Evolutionary conservation across 1,139 yeast genomes (phyloP), one percentile per base, ranked within the genome.

Genomic region (Geotrichum carabidarum): DNA sequence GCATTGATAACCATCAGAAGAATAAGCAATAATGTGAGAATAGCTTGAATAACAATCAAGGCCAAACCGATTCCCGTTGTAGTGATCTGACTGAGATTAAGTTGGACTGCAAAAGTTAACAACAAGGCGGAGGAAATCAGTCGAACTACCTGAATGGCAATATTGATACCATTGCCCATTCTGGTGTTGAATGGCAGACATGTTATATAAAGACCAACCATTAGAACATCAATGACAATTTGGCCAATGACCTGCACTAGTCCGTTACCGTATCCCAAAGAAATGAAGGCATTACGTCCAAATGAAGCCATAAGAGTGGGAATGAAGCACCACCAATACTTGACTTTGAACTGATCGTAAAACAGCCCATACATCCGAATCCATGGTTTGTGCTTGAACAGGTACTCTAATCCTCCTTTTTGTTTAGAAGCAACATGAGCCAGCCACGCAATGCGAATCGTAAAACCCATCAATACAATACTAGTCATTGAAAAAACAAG

Each of bases 321-420:
- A 14, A 69, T 61, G 53, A 69, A 69, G 44, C 65, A 64, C 72
- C 72, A 69, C 72, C 72, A 69, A 54, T 60, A 67, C 49, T 59
- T 54, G 41, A 65, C 58, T 54, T 62, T 61, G 57, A 63, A 69
- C 57, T 67, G 69, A 54, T 69, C 71, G 51, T 69, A 69, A 48
- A 69, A 64, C 4, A 69, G 62, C 6, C 72, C 72, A 48, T 68
- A 68, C 49, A 62, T 61, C 7, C 62, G 58, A 40, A 64, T 59
- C 67, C 69, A 68, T 5, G 70, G 71, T 53, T 68, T 63, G 61
- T 69, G 67, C 18, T 51, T 51, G 50, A 65, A 69, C 15, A 69
- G 55, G 31, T 57, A 57, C 36, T 64, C 64, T 6, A 65, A 51
- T 4, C 68, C 69, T 7, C 60, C 64, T 30, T 57, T 53, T 27